A percentile compares a stretch with the other conserved stretches of the same genome.
These are phyloP conservation scores for Dimargaris xerosporica DNA, from an alignment of 192 early-diverging fungal species.

Conservation along the genomic window DNA sequence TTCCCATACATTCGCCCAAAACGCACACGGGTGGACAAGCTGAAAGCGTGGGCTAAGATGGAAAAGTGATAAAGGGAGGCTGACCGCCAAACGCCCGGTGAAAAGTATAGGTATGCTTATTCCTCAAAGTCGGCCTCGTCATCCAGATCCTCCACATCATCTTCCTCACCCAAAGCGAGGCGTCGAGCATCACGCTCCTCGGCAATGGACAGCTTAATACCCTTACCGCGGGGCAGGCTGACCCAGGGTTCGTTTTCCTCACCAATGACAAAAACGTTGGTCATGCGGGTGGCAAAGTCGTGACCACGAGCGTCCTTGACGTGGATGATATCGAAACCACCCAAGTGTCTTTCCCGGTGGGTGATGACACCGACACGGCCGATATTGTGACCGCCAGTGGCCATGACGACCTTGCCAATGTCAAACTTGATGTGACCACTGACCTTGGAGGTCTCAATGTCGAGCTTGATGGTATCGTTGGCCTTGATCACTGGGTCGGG, in stretches of 20 bases:
- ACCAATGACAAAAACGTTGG: conserved; percentile 83
- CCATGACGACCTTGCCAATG: conserved; percentile 87
- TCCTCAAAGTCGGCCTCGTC: too few relatives aligned
- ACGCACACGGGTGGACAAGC: neutral
- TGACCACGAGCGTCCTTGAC: conserved; percentile 94
- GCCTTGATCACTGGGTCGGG: conserved; percentile 98
- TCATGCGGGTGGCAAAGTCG: conserved; percentile 92
- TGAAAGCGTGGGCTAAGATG: neutral
- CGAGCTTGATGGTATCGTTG: conserved; percentile 97
- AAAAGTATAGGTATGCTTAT: too few relatives aligned
- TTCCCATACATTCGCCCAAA: too few relatives aligned
- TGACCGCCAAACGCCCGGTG: too few relatives aligned
- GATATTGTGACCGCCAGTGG: conserved; percentile 97
- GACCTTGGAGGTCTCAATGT: conserved; percentile 88
- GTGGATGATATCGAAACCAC: conserved; percentile 98
- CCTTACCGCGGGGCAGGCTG: conserved; percentile 98
- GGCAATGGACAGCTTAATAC: conserved; percentile 95
- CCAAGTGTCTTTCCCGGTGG: conserved; percentile 91
- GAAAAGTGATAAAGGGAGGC: neutral
- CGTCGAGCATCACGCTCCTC: conserved; percentile 96
- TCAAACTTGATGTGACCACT: conserved; percentile 94
- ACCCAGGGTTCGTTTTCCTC: conserved; percentile 84
- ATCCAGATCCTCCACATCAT: neutral
- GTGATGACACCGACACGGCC: conserved; percentile 94
- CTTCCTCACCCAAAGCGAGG: conserved; percentile 18